Percentiles rank a stretch among this genome's conserved stretches.
Evolutionary conservation across 805 yeast genomes (phyloP).

Genomic region (Ogataea saltuana): DNA sequence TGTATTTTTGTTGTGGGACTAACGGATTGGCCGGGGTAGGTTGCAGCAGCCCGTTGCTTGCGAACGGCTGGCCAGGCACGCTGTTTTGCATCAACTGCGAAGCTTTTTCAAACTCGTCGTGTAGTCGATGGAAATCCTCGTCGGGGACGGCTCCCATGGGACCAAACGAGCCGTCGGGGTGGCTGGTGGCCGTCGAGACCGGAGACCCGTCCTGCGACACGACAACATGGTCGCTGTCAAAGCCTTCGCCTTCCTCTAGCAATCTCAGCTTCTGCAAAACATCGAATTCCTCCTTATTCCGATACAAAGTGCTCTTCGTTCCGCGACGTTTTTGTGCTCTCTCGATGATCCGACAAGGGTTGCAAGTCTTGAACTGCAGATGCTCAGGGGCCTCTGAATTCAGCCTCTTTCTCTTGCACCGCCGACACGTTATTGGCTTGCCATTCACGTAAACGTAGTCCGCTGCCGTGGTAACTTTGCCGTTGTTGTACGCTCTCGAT

Average conservation of each 20-base stretch:
- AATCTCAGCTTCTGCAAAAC: conserved; percentile 16
- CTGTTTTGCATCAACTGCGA: conserved; percentile 10
- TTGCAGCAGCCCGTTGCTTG: not conserved
- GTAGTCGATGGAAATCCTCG: conserved; percentile 9
- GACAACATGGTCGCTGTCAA: not conserved
- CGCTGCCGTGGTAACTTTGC: conserved; percentile 13
- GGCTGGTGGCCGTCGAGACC: not conserved
- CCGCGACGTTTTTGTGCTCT: conserved; percentile 40
- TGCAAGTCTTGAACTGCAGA: conserved; percentile 57
- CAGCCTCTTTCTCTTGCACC: conserved; percentile 57
- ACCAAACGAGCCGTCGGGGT: not conserved
- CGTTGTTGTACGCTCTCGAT: conserved; percentile 17
- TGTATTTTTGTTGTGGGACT: conserved; percentile 11
- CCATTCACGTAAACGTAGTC: conserved; percentile 31
- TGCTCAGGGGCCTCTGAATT: conserved; percentile 58
- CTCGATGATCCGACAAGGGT: conserved; percentile 57
- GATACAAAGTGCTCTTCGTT: conserved; percentile 23
- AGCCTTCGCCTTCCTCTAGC: conserved; percentile 12
- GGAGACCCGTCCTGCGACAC: conserved; percentile 3
- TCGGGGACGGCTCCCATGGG: conserved; percentile 3
- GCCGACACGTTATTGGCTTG: conserved; percentile 48
- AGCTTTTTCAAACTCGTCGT: conserved; percentile 15
- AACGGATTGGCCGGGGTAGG: not conserved
- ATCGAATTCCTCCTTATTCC: conserved; percentile 22
- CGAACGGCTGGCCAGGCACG: not conserved